Evolutionary conservation across 2,329 filamentous ascomycete species (phyloP).

Genomic region (Incumbomyces lentus): DNA sequence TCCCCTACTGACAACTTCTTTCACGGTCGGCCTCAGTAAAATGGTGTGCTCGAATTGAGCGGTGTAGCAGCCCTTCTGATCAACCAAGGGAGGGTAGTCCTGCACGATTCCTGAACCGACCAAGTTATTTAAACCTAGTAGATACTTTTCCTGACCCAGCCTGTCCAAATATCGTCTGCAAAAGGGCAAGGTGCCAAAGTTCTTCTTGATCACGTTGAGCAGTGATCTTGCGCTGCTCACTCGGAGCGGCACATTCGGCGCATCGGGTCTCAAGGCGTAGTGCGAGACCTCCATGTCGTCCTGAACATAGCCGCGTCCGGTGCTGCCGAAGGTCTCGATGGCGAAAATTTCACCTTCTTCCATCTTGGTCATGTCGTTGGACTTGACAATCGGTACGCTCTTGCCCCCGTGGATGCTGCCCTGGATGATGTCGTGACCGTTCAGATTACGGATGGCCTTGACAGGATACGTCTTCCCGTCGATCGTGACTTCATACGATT

Average conservation of each 20-base stretch:
- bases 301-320: slow-evolving; percentile 74
- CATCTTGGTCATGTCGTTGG: slow-evolving; percentile 84
- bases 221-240: slow-evolving; percentile 75
- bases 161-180: slow-evolving; percentile 85
- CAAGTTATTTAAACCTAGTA: slow-evolving; percentile 78
- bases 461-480: slow-evolving; percentile 67
- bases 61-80: slow-evolving; percentile 89
- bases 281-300: slow-evolving; percentile 86
- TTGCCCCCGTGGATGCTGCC: slow-evolving; percentile 89
- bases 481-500: slow-evolving; percentile 81
- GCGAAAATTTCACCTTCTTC: slow-evolving; percentile 93
- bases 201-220: slow-evolving; percentile 85
- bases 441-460: slow-evolving; percentile 78
- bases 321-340: slow-evolving; percentile 92
- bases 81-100: slow-evolving; percentile 77
- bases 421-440: slow-evolving; percentile 79
- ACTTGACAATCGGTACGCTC: slow-evolving; percentile 88
- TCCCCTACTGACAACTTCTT: slow-evolving; percentile 78
- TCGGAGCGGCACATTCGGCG: slow-evolving; percentile 63
- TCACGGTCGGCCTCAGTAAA: slow-evolving; percentile 65
- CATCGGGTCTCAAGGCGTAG: slow-evolving; percentile 67
- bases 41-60: slow-evolving; percentile 90
- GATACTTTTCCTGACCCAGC: slow-evolving; percentile 88
- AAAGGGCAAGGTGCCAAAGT: slow-evolving; percentile 87
- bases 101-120: slow-evolving; percentile 77